Conservation (phyloP, 768 basidiomycete species). For the Amanita muscaria region DNA sequence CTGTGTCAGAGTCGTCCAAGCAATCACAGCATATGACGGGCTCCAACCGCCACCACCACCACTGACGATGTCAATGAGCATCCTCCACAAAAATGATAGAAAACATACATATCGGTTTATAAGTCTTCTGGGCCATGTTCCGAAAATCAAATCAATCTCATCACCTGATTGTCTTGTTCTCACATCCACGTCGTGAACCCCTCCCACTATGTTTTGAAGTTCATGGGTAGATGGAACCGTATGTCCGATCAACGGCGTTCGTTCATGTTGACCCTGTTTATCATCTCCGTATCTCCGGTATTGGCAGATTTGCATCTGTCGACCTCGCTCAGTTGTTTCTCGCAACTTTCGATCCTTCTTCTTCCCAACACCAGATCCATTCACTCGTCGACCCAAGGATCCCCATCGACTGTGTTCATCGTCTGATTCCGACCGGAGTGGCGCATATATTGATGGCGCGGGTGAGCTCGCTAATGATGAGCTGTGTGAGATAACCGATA, state of each 20-base stretch:
- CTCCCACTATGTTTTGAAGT: slow-evolving; percentile 4
- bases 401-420: slow-evolving; percentile 36
- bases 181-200: slow-evolving; percentile 18
- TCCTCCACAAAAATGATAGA: not conserved
- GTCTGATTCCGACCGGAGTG: slow-evolving; percentile 51
- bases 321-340: slow-evolving; percentile 6
- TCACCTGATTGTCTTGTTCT: slow-evolving; percentile 30
- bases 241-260: slow-evolving; percentile 16
- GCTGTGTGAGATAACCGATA: slow-evolving; percentile 17
- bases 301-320: not conserved
- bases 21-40: slow-evolving; percentile 57
- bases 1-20: slow-evolving; percentile 44
- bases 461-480: slow-evolving; percentile 52
- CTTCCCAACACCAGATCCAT: slow-evolving; percentile 25
- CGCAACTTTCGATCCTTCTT: slow-evolving; percentile 14
- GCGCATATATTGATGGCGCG: slow-evolving; percentile 78
- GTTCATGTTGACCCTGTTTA: slow-evolving; percentile 11
- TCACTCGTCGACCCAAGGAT: slow-evolving; percentile 56
- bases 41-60: slow-evolving; percentile 80
- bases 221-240: slow-evolving; percentile 14
- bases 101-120: slow-evolving; percentile 60
- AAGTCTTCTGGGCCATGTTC: slow-evolving; percentile 58
- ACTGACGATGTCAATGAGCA: slow-evolving; percentile 30
- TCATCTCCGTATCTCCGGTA: not conserved
- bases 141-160: slow-evolving; percentile 53